Base-by-base conservation (phyloP, 2,329 filamentous ascomycete genomes). In the Aureobasidium mangrovei region DNA sequence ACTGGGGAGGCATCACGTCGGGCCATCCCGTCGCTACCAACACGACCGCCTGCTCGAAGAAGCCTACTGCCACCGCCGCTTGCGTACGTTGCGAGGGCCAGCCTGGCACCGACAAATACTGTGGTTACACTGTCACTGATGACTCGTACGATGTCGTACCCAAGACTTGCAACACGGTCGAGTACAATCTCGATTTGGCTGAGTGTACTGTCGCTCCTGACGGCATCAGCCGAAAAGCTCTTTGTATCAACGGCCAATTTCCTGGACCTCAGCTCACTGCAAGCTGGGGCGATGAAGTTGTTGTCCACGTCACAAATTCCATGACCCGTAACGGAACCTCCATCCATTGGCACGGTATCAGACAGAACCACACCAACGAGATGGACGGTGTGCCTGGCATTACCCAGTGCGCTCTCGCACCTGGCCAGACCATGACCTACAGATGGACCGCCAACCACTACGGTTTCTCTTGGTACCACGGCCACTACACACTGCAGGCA, bases 291-390 rank as follows among this genome's bases (percentile, higher is more conserved):
- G 71, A 73, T 58, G 64, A 61, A 2, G 60, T 73, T 46, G 58
- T 65, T 8, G 58, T 69, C 9, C 53, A 56, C 52, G 62, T 69
- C 12, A 67, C 62, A 41, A 72, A 72, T 60, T 58, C 53, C 7
- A 59, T 68, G 58, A 52, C 58, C 55, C 57, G 58, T 57, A 70
- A 70, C 53, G 69, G 69, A 1, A 79, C 69, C 0, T 74, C 74
- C 1, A 76, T 77, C 69, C 73, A 80, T 12, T 73, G 72, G 69
- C 75, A 77, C 58, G 75, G 74, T 7, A 58, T 77, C 3, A 66
- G 66, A 40, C 73, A 74, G 57, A 76, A 67, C 57, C 76, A 75
- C 60, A 80, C 75, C 1, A 82, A 81, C 61, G 64, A 70, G n/a
- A 68, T 72, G 53, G 76, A 79, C 52, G 76, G 76, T 36, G 74